Conservation (phyloP, 305 asterid species). For the Solanum hybrid region DNA sequence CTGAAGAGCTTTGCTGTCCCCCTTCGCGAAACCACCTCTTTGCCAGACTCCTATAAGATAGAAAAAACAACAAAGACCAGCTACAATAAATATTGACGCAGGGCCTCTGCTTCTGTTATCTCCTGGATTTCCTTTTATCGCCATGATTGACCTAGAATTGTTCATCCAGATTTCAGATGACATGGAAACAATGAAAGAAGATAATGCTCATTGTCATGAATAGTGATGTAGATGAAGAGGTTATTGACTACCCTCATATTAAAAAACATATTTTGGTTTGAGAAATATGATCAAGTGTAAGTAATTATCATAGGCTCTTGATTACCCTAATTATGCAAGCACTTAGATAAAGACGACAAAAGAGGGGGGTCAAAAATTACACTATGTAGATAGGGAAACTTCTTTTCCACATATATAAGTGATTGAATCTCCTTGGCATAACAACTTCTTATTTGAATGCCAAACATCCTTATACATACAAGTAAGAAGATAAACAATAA, state of each 20-base stretch:
- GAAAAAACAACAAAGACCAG: constrained; percentile 30
- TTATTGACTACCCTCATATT: neutral
- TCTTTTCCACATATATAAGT: neutral
- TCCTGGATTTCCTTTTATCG: constrained; percentile 30
- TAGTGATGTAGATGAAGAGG: neutral
- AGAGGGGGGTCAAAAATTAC: neutral
- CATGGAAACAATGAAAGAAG: neutral
- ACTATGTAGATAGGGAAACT: neutral
- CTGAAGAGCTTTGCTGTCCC: constrained; percentile 27
- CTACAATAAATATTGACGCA: constrained; percentile 21
- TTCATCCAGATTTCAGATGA: neutral
- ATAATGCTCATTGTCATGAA: neutral
- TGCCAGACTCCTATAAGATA: constrained; percentile 40
- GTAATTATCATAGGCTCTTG: neutral
- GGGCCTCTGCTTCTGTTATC: constrained; percentile 28
- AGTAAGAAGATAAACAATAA: neutral
- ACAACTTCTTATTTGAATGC: neutral
- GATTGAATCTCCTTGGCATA: neutral
- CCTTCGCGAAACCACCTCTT: constrained; percentile 36
- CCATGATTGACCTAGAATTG: constrained; percentile 26
- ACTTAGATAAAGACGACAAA: neutral
- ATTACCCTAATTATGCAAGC: neutral
- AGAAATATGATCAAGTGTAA: neutral
- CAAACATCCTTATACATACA: neutral
- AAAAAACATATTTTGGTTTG: neutral